phyloP scores from a whole-genome alignment of 176 grass and related monocot genomes.

The Elaeis guineensis region DNA sequence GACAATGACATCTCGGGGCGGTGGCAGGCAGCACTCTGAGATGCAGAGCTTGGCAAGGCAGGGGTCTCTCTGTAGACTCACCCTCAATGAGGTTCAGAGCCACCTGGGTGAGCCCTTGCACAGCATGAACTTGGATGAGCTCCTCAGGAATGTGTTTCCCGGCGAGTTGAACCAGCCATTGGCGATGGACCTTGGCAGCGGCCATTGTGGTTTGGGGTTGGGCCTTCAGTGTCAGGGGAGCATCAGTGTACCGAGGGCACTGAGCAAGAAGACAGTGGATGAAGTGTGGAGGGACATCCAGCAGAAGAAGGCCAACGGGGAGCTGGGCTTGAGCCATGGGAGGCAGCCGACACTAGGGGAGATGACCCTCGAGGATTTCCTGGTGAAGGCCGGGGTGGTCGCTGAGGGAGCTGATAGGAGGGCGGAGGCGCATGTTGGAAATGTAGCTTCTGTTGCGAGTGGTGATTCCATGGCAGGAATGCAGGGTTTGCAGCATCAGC shows the following conservation, averaged over 20 bases:
- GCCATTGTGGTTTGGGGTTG: not conserved
- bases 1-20: too few species aligned
- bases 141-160: conserved; percentile 15
- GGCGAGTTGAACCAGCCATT: not conserved
- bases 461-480: not conserved
- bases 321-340: not conserved
- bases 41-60: too few species aligned
- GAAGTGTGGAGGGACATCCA: conserved; percentile 22
- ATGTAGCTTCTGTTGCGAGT: too few species aligned
- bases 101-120: conserved; percentile 19
- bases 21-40: too few species aligned
- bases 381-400: conserved; percentile 3
- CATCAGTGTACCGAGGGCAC: not conserved
- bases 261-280: conserved; percentile 19
- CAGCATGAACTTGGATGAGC: conserved; percentile 26
- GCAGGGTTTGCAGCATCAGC: not conserved
- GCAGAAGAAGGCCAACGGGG: not conserved
- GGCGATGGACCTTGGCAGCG: not conserved
- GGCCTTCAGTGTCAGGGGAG: not conserved
- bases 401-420: not conserved
- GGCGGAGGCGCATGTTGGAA: not conserved
- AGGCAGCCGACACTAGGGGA: conserved; percentile 2
- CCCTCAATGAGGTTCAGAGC: conserved; percentile 19
- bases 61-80: conserved; percentile 1
- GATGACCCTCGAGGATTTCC: conserved; percentile 23